Evolutionary conservation across 1,139 yeast genomes (phyloP).

Genomic region (Groenewaldozyma sp.): DNA sequence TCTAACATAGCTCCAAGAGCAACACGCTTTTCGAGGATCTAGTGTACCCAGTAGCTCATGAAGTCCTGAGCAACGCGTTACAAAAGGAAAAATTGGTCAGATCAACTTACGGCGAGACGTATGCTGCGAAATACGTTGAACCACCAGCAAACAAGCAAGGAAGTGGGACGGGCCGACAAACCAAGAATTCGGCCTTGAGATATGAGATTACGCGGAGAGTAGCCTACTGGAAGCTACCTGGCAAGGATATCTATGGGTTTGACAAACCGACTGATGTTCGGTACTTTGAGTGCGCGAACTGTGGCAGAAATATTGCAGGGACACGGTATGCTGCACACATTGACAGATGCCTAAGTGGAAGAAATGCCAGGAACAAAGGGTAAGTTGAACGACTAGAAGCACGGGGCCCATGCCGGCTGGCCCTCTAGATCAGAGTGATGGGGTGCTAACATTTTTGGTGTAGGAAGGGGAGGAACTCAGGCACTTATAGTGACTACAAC

Average conservation of each 20-base stretch:
- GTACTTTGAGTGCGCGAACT: slow-evolving; percentile 71
- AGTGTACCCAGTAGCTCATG: slow-evolving; percentile 36
- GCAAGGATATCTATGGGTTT: slow-evolving; percentile 44
- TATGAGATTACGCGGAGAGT: slow-evolving; percentile 24
- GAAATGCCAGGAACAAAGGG: slow-evolving; percentile 20
- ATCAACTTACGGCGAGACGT: slow-evolving; percentile 23
- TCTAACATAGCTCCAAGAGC: too few species aligned
- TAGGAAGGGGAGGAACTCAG: slow-evolving; percentile 2
- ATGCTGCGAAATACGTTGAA: slow-evolving; percentile 18
- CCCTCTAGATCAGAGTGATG: too few species aligned
- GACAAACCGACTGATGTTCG: slow-evolving; percentile 36
- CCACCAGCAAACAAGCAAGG: slow-evolving; percentile 14
- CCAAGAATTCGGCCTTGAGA: slow-evolving; percentile 12
- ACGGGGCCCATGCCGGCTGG: neutral
- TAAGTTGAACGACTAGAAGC: slow-evolving; percentile 7
- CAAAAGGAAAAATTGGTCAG: slow-evolving; percentile 33
- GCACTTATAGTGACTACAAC: slow-evolving; percentile 12
- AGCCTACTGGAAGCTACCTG: slow-evolving; percentile 25
- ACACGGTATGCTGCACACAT: slow-evolving; percentile 88
- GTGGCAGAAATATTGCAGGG: slow-evolving; percentile 82
- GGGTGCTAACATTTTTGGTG: neutral
- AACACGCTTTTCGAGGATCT: slow-evolving; percentile 32
- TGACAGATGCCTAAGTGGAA: slow-evolving; percentile 71
- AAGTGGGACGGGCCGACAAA: slow-evolving; percentile 7
- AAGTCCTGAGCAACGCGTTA: slow-evolving; percentile 34